Evolutionary conservation across 1,284 basidiomycete genomes (phyloP).

Genomic region (Sporisorium sorghi): DNA sequence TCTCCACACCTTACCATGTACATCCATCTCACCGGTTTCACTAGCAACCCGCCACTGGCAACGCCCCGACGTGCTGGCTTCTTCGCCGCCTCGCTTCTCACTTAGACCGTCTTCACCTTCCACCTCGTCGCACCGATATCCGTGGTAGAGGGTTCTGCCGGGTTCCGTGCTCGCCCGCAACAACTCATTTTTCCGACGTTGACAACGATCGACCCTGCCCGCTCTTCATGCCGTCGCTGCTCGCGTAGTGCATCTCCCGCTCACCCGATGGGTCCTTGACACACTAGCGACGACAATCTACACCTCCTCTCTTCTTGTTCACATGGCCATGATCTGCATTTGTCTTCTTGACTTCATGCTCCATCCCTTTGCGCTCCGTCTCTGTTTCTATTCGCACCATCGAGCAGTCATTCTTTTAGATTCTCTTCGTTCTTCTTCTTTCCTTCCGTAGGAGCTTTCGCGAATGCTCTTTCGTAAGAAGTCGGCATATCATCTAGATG

Average conservation of each 20-base stretch:
- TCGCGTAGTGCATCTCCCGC: too few species aligned
- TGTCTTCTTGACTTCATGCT: background rate
- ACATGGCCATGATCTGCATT: background rate
- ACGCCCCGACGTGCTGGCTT: background rate
- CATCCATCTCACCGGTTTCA: background rate
- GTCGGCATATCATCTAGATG: slow-evolving; percentile 15
- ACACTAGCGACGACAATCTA: slow-evolving; percentile 1
- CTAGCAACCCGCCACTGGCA: background rate
- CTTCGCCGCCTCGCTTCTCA: too few species aligned
- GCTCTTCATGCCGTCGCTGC: background rate
- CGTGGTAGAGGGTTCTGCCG: background rate
- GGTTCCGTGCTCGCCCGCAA: background rate
- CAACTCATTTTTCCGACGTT: background rate
- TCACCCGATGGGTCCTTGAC: background rate
- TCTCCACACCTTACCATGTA: background rate
- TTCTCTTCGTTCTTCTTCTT: background rate
- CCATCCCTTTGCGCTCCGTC: background rate
- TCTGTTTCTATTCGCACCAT: slow-evolving; percentile 3
- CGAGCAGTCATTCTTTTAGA: background rate
- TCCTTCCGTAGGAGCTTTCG: background rate
- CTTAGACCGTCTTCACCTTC: too few species aligned
- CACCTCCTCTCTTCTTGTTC: background rate
- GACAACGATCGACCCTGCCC: background rate
- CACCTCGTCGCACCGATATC: background rate
- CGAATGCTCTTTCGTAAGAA: slow-evolving; percentile 7